Evolutionary conservation across 2,329 filamentous ascomycete genomes (phyloP), one percentile per base, ranked within the genome.

Genomic region (Chrysosporium keratinophilum): DNA sequence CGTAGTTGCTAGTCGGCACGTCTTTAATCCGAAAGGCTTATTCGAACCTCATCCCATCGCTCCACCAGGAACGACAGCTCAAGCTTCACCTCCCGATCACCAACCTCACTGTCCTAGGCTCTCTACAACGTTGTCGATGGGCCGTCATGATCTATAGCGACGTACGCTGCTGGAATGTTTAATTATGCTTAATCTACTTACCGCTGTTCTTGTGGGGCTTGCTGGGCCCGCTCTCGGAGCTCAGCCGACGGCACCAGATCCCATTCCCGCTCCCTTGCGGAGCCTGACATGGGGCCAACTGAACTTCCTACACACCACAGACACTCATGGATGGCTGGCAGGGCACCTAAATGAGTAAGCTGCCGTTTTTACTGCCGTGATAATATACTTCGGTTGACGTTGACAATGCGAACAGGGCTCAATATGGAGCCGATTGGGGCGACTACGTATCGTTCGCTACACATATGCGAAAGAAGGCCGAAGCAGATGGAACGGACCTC

Each of bases 271-370:
- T 53, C 90, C 89, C 44, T 80, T 97, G 71, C 84, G 91, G 63
- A 79, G 88, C 61, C 77, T 98, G 52, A 79, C 82, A 62, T 96
- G 90, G 88, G 90, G 87, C n/a, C 85, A 95, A 67, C 78, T 97
- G 64, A 97, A 97, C 76, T 94, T 95, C 69, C 72, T 98, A n/a
- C 90, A 95, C 65, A 97, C 93, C 0, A 97, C 93, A 40, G 87
- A 97, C 67, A 93, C 87, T 3, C 93, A 97, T 71, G 91, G 93
- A 63, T 98, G 93, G 93, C 84, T 94, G 65, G 88, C 82, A 9
- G 93, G 93, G 1, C 93, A 98, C 75, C 73, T 97, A 4, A 84
- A 90, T 74, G 93, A 98, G 84, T 88, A 74, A 64, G 78, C 64
- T 28, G 17, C 50, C 17, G 14, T 20, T 11, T 23, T 43, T 40